phyloP scores from a whole-genome alignment of 139 green algal species.

The Bryopsis sp. region DNA sequence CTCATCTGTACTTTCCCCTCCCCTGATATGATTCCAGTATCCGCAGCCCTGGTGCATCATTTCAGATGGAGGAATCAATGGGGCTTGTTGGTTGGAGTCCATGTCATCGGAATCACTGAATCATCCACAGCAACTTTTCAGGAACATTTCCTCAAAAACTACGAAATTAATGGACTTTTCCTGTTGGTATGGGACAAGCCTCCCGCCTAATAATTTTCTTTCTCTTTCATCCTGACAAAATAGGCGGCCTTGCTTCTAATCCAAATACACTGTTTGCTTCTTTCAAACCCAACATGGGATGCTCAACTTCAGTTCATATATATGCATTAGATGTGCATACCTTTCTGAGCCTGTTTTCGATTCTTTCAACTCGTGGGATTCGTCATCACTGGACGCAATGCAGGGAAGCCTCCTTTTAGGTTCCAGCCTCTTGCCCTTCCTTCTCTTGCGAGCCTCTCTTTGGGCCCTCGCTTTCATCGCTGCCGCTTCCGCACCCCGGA shows the following conservation, averaged over 20 bases:
- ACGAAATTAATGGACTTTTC: constrained; percentile 4
- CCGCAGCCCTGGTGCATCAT: too few species aligned
- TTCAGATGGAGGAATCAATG: neutral
- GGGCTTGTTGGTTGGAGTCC: neutral
- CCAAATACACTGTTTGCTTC: too few species aligned
- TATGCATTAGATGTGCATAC: neutral
- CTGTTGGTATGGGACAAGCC: neutral
- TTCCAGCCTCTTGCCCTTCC: neutral
- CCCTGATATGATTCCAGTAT: neutral
- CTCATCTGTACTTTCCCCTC: constrained; percentile 15
- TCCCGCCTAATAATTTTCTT: neutral
- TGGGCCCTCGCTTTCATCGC: neutral
- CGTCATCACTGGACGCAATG: neutral
- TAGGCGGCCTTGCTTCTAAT: too few species aligned
- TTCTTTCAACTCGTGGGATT: neutral
- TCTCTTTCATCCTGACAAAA: too few species aligned
- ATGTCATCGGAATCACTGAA: neutral
- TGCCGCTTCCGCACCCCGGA: neutral
- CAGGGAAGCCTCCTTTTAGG: neutral
- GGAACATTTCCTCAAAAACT: neutral
- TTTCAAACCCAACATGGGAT: too few species aligned
- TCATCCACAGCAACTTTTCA: neutral
- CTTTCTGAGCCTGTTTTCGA: neutral
- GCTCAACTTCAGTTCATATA: neutral
- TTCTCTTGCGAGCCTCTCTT: neutral